These are phyloP conservation scores for Paraurostyla sp. DNA, from an alignment of 73 alveolate species.

Conservation along the genomic window DNA sequence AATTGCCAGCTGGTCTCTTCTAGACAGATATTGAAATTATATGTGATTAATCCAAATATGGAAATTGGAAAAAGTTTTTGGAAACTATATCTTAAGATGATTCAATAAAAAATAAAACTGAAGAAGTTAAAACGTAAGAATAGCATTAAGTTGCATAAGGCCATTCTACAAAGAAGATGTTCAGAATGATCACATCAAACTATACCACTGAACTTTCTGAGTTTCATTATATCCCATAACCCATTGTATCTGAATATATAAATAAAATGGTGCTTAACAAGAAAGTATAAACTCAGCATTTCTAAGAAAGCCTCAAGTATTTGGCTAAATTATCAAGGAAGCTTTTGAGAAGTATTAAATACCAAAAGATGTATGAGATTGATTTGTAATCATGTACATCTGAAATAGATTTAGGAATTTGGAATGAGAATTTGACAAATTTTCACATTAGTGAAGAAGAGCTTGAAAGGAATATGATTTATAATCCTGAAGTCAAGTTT, in stretches of 20 bases:
- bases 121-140: too few relatives aligned
- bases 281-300: background rate
- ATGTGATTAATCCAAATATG: background rate
- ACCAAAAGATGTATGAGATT: constrained; percentile 3
- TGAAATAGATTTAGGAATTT: constrained; percentile 69
- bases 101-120: too few relatives aligned
- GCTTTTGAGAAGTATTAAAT: constrained; percentile 52
- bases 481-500: constrained; percentile 48
- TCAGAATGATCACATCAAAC: constrained; percentile 58
- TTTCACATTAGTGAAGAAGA: background rate
- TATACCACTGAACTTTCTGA: constrained; percentile 49
- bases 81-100: constrained; percentile 24
- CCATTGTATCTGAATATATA: constrained; percentile 68
- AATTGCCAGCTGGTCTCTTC: constrained; percentile 67
- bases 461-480: constrained; percentile 22
- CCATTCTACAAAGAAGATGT: constrained; percentile 38
- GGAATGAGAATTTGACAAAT: constrained; percentile 51
- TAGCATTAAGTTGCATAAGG: too few relatives aligned
- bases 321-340: constrained; percentile 52
- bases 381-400: constrained; percentile 40
- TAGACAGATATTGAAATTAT: constrained; percentile 60
- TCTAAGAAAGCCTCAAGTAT: constrained; percentile 33
- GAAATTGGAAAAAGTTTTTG: constrained; percentile 62
- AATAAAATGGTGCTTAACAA: constrained; percentile 37
- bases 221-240: constrained; percentile 63